Evolutionary conservation across 805 yeast genomes (phyloP), one percentile per base, ranked within the genome.

Genomic region (Candida tallmaniae): DNA sequence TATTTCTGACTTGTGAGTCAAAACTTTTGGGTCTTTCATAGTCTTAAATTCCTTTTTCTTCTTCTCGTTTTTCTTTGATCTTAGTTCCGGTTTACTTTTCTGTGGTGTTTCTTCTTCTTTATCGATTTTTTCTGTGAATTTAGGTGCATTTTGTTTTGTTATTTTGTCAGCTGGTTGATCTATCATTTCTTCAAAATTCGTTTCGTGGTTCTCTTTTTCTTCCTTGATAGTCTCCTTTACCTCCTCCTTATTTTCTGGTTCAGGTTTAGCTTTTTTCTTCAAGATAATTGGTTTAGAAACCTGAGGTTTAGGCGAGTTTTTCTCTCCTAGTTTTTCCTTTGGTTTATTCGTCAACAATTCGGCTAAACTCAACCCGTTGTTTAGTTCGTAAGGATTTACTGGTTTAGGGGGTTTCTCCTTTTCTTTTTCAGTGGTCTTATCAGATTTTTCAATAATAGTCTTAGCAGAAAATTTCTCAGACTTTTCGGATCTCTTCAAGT

Each of bases 211-310:
- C 11, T n/a, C 12, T 27, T 44, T 47, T 19, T 19, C 26, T 1
- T 10, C 21, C 20, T 25, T 20, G 11, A 32, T 23, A 4, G 19
- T 12, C 26, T 14, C 16, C 16, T n/a, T 29, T n/a, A 31, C 23
- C 21, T 37, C 36, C 31, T 38, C 13, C 25, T 30, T 23, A 14
- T 23, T 16, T 27, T 44, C 48, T 8, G 11, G 14, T 12, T 30
- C 26, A 5, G 27, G 3, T 15, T 31, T 31, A 4, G 39, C 35
- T 30, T 60, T 63, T 49, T 66, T 66, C 48, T 63, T 65, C 46
- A 65, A 55, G 23, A 66, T 55, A 1, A 60, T 56, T 1, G 70
- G 70, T 33, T 64, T 65, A 11, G 44, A 39, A 10, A 39, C 38
- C 11, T 24, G n/a, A 3, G 48, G 53, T 28, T 60, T 59, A 3